Evolutionary conservation across 257 asterid genomes (phyloP), one percentile per base, ranked within the genome.

Genomic region (Przewalskia tangutica): DNA sequence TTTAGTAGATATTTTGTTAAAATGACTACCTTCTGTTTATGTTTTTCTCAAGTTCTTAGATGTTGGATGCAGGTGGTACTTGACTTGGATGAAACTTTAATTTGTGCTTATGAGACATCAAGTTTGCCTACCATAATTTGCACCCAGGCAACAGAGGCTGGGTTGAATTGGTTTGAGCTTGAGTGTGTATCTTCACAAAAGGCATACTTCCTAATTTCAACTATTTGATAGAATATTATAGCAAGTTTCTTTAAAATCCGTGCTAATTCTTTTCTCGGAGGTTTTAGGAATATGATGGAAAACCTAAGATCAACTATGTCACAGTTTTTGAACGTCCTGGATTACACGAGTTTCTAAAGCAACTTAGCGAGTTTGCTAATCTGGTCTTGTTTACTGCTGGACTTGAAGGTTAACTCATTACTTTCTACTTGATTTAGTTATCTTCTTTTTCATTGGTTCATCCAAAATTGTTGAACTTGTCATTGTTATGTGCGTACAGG

Each of bases 241-340:
- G 36, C 55, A 27, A 2, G 53, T 80, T 63, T 63, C 77, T 27
- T 34, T 66, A 50, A 66, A n/a, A 36, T 65, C 56, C 32, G 14
- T 65, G 12, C 67, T 84, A 5, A 48, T 27, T 23, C 55, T 16
- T 44, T 75, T 80, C 18, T 78, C 8, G 59, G 63, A 63, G 79
- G 59, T 64, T 82, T 58, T 84, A 93, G 98, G 97, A 92, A 84
- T 75, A 82, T 85, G 98, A 93, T 67, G 98, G 98, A 67, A 93
- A 95, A 82, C 93, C 97, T 44, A 93, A 89, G 93, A 90, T 95
- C 89, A 95, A 91, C 92, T 89, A 93, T 77, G 99, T 95, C 83
- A 95, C 99, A 16, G 97, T 93, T 82, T 95, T 93, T 86, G 99
- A 95, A 88, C 94, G 99, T 40, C 99, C 99, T 11, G 97, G 99